A percentile compares a stretch with the other conserved stretches of the same genome.
Evolutionary conservation across 129 eudicot species (phyloP).

Genomic region (Flaveria sonorensis): DNA sequence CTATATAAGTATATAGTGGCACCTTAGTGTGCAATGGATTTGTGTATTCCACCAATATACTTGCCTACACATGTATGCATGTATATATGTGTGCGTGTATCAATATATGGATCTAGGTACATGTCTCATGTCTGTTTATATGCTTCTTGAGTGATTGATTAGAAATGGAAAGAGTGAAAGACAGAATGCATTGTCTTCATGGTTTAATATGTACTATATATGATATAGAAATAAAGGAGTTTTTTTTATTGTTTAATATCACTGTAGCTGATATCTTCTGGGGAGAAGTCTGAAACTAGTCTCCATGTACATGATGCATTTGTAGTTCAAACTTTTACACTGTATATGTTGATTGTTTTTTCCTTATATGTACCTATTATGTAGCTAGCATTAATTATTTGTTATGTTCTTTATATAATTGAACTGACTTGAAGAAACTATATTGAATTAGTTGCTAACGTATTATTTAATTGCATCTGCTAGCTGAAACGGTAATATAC

Average conservation of each 20-base stretch:
- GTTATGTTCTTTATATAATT: neutral
- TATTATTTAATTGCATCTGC: constrained; percentile 29
- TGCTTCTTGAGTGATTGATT: neutral
- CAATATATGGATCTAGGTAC: neutral
- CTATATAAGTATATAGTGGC: neutral
- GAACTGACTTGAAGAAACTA: neutral
- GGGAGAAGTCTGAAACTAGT: neutral
- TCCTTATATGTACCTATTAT: neutral
- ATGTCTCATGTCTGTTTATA: neutral
- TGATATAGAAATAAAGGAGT: neutral
- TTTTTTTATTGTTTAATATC: neutral
- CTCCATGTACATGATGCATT: constrained; percentile 3
- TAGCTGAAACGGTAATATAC: constrained; percentile 99
- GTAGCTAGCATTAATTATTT: neutral
- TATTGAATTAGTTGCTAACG: constrained; percentile 26
- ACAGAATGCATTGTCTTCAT: neutral
- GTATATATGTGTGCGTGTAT: neutral
- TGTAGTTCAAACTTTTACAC: neutral
- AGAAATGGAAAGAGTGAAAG: neutral
- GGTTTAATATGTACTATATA: neutral
- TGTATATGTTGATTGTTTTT: neutral
- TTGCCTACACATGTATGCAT: neutral
- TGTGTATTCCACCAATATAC: neutral
- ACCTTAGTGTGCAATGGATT: neutral
- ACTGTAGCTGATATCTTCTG: neutral